Conservation (phyloP, 805 yeast species). For the Priceomyces melissophilus region DNA sequence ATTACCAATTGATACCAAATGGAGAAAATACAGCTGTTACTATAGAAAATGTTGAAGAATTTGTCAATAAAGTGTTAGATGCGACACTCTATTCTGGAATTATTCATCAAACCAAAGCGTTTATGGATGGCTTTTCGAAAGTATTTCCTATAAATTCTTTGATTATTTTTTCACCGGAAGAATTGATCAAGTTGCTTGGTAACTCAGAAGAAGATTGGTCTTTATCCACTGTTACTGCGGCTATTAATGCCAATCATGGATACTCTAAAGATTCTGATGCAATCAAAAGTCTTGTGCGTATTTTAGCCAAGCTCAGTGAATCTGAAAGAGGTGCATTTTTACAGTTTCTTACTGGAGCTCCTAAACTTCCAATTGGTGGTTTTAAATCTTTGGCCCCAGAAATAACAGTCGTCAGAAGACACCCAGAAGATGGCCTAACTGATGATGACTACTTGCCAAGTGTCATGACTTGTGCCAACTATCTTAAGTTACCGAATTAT, state of each 20-base stretch:
- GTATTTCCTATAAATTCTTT: slow-evolving; percentile 79
- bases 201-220: slow-evolving; percentile 87
- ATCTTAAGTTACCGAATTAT: slow-evolving; percentile 84
- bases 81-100: slow-evolving; percentile 64
- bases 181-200: slow-evolving; percentile 70
- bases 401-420: slow-evolving; percentile 82
- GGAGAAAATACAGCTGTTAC: slow-evolving; percentile 55
- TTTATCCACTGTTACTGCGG: slow-evolving; percentile 50
- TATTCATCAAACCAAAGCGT: slow-evolving; percentile 57
- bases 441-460: slow-evolving; percentile 88
- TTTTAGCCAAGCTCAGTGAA: slow-evolving; percentile 52
- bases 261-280: slow-evolving; percentile 66
- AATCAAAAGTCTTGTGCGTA: slow-evolving; percentile 56
- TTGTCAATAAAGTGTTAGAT: slow-evolving; percentile 55
- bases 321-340: slow-evolving; percentile 68
- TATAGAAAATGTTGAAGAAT: slow-evolving; percentile 52
- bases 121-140: slow-evolving; percentile 75
- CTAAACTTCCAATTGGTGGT: slow-evolving; percentile 91
- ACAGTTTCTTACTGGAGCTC: slow-evolving; percentile 90
- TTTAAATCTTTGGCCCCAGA: slow-evolving; percentile 78
- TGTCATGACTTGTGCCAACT: slow-evolving; percentile 98
- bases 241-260: slow-evolving; percentile 87
- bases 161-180: slow-evolving; percentile 68
- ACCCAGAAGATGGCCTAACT: slow-evolving; percentile 62
- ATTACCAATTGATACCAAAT: slow-evolving; percentile 50